Percentiles rank a stretch among this genome's conserved stretches.
Evolutionary conservation across 306 rosid species (phyloP).

Genomic region (Hippophae rhamnoides): DNA sequence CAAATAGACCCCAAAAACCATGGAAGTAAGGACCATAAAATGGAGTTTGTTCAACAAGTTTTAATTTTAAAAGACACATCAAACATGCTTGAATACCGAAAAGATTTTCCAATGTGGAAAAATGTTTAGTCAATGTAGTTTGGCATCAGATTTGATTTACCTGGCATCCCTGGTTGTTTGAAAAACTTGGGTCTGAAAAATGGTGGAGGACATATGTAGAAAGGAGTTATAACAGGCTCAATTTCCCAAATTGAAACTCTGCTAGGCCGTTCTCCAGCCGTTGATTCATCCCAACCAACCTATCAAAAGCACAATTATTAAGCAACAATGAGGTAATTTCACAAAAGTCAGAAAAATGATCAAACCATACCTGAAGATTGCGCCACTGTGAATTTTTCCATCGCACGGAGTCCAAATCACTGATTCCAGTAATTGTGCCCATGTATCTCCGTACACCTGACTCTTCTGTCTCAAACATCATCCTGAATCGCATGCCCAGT

Average conservation of each 20-base stretch:
- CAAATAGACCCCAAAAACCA: too few relatives aligned
- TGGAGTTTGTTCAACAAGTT: too few relatives aligned
- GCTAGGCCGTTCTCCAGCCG: slow-evolving; percentile 91
- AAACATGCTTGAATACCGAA: too few relatives aligned
- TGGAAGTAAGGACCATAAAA: too few relatives aligned
- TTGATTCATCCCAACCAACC: slow-evolving; percentile 99
- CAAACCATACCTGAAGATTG: slow-evolving; percentile 71
- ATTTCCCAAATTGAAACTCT: slow-evolving; percentile 91
- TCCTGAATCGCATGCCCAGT: slow-evolving; percentile 94
- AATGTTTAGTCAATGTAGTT: not conserved
- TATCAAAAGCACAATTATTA: slow-evolving; percentile 24
- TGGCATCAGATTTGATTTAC: slow-evolving; percentile 24
- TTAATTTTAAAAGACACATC: too few relatives aligned
- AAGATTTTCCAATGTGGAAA: too few relatives aligned
- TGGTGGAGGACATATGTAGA: slow-evolving; percentile 97
- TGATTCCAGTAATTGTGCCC: slow-evolving; percentile 90
- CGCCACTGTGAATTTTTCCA: slow-evolving; percentile 99
- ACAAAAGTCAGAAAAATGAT: not conserved
- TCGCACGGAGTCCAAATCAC: slow-evolving; percentile 74
- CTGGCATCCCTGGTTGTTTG: slow-evolving; percentile 97
- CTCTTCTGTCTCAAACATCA: slow-evolving; percentile 99
- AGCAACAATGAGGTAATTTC: not conserved
- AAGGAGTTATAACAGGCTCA: slow-evolving; percentile 98
- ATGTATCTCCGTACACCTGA: slow-evolving; percentile 91
- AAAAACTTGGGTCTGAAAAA: slow-evolving; percentile 91